Percentiles rank a stretch among this genome's conserved stretches.
Conservation (phyloP, 2,329 filamentous ascomycete species). For the Microsporum ferrugineum region DNA sequence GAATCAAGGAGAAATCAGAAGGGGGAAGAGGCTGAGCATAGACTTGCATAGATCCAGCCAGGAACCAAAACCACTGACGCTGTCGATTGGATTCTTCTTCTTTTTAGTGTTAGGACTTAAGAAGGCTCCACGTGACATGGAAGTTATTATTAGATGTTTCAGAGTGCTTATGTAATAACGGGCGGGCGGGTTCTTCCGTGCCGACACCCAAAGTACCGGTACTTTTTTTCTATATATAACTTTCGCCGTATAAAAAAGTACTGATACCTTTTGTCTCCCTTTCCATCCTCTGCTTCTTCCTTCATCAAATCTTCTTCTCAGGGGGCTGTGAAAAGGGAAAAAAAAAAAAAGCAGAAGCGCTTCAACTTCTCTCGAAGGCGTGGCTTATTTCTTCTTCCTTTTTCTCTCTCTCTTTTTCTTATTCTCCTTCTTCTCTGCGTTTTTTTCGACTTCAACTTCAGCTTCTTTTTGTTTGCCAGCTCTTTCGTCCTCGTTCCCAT, state of each 20-base stretch:
- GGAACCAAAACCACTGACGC: too few species aligned
- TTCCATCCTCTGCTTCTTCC: background rate
- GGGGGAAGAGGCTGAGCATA: background rate
- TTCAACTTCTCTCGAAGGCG: background rate
- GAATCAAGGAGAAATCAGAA: background rate
- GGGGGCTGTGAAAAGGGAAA: conserved; percentile 2
- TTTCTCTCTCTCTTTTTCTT: conserved; percentile 11
- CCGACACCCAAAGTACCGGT: background rate
- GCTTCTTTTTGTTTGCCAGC: background rate
- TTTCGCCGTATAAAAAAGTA: background rate
- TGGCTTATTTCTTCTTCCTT: conserved; percentile 5
- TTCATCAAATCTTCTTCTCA: background rate
- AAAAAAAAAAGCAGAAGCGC: background rate
- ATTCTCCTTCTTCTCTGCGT: conserved; percentile 1
- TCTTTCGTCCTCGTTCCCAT: conserved; percentile 11
- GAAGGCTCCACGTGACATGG: background rate
- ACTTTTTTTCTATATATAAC: background rate
- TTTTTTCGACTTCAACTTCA: background rate
- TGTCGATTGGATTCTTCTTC: too few species aligned
- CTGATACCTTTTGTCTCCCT: background rate
- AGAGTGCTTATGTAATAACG: background rate
- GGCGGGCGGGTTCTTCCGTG: background rate
- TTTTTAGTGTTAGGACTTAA: background rate
- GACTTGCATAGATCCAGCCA: too few species aligned
- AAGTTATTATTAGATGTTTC: background rate